phyloP scores from a whole-genome alignment of 768 basidiomycete genomes.

The Serendipita sp. region DNA sequence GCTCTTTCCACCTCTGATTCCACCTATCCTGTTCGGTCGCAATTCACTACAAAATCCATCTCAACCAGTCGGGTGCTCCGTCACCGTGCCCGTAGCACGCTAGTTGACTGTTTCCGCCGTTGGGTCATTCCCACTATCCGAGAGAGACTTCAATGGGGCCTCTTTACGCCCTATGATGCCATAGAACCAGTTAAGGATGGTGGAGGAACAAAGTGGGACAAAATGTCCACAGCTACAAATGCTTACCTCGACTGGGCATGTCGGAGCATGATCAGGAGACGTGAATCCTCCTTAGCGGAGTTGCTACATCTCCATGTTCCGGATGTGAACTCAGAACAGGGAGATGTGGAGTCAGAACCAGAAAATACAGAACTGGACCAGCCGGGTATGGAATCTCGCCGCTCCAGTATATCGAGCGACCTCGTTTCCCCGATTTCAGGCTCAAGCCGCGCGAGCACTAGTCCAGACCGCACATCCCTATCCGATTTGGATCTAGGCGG shows the following conservation, averaged over 20 bases:
- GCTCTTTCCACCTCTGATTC: neutral
- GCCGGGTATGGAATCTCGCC: neutral
- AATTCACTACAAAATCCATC: neutral
- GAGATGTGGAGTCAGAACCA: too few species aligned
- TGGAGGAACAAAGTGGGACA: neutral
- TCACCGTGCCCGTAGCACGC: neutral
- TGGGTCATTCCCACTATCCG: neutral
- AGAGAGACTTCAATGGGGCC: neutral
- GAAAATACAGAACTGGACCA: too few species aligned
- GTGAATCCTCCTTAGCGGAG: neutral
- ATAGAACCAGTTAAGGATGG: neutral
- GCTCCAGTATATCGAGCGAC: neutral
- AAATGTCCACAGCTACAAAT: neutral
- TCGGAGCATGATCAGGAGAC: neutral
- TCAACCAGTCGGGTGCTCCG: neutral
- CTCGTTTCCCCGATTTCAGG: neutral
- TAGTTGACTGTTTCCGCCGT: neutral
- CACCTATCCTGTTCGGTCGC: neutral
- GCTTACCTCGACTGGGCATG: neutral
- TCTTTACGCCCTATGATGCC: neutral
- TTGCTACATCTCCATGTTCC: too few species aligned
- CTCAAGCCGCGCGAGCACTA: neutral
- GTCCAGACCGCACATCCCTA: neutral
- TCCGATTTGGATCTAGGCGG: neutral
- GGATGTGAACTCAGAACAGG: neutral